Evolutionary conservation across 768 basidiomycete species (phyloP), one percentile per base, ranked within the genome.

Genomic region (Cubamyces lactineus): DNA sequence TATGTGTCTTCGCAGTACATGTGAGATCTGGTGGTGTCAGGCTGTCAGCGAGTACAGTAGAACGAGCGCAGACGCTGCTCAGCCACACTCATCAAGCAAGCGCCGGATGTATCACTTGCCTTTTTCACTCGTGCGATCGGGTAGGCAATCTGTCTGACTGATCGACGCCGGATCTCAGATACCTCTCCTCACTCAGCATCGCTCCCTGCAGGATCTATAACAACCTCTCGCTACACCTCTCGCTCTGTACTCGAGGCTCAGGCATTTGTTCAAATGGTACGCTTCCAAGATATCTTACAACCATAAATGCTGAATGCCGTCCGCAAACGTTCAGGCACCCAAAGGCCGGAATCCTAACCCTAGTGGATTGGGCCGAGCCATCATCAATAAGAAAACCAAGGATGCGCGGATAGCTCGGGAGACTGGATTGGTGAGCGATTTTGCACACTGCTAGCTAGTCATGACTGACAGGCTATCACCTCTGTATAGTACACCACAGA

Each of bases 291-390:
- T 17, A 3, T 15, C 23, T 15, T 2, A 23, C 19, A 28, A 6
- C 11, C 7, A 5, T 0, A 47, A 28, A 23, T 30, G 19, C 59
- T 61, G 11, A 61, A 30, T 16, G 26, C 12, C 48, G 24, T 23
- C 17, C 30, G 24, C 13, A 47, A 3, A 19, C 23, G 1, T 42
- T 4, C 24, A 67, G 67, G 40, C 67, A 56, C 77, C 83, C 24
- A 89, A 82, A 74, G 74, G 79, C 43, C 83, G 79, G 72, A 83
- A 86, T 67, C 80, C 71, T 17, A 91, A 92, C 72, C 80, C 87
- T 0, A 89, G 88, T 64, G 97, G 97, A 15, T 81, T 99, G 26
- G 97, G 97, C 38, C 84, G 93, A 62, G 96, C 97, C 26, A 94
- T 99, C 72, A 97, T 98, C 72, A 98, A 99, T 70, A 87, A 86